These are phyloP conservation scores for Leptodermis oblonga DNA, from an alignment of 257 asterid species.

Conservation along the genomic window DNA sequence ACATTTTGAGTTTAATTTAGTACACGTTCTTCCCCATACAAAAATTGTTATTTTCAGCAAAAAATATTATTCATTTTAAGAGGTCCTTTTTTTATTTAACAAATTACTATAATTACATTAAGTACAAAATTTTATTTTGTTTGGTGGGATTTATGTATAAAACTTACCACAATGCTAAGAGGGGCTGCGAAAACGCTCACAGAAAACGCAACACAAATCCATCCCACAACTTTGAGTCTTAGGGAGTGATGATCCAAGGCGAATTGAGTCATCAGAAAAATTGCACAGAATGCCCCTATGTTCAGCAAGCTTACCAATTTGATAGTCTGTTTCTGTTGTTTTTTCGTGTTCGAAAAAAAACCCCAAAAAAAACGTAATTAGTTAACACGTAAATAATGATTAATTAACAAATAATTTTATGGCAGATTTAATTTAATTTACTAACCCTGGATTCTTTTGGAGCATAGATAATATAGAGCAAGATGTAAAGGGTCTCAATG, in stretches of 20 bases:
- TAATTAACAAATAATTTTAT: neutral
- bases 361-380: neutral
- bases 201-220: constrained; percentile 40
- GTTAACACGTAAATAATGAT: no score
- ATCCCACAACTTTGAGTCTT: constrained; percentile 35
- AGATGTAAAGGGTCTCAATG: constrained; percentile 54
- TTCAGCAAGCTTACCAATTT: constrained; percentile 19
- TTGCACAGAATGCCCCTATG: constrained; percentile 24
- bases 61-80: neutral
- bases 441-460: constrained; percentile 48
- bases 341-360: neutral
- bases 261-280: constrained; percentile 22
- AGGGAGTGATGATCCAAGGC: neutral
- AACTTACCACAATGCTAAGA: constrained; percentile 38
- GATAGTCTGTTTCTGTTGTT: constrained; percentile 34
- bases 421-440: neutral
- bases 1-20: neutral
- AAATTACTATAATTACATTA: neutral
- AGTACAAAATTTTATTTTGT: neutral
- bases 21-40: neutral
- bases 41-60: neutral
- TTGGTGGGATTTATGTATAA: neutral
- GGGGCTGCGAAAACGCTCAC: constrained; percentile 42
- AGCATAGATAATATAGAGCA: constrained; percentile 45
- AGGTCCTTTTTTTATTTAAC: no score